Base-by-base conservation (phyloP, 306 rosid species). In the Adenanthera pavonina region DNA sequence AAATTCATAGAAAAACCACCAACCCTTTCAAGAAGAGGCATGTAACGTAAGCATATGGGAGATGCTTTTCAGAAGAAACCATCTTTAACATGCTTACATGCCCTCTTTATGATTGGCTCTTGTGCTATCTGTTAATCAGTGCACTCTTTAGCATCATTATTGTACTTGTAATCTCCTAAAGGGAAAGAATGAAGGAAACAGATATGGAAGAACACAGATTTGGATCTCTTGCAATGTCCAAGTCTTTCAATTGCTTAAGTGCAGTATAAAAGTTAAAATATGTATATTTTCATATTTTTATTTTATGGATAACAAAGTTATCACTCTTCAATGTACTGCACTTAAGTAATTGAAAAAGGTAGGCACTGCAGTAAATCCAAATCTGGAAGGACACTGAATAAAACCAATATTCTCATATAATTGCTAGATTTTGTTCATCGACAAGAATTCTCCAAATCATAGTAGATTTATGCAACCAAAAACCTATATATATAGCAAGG, bases 141-240 rank as follows among this genome's bases (percentile, higher is more conserved):
- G 67, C 57, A 5, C 78, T 59, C 54, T 75, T 40, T 48, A 44
- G 56, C 19, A 19, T 38, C 70, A 33, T 15, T 16, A 56, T 51
- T 51, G 9, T 54, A 54, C 16, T 72, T 34, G 47, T 47, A 67
- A 65, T 30, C 75, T 49, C 54, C 47, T 59, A 56, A 78, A 61
- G n/a, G 35, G 53, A 30, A 0, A 51, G 46, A 5, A 53, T 13
- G 41, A 72, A 19, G 43, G 3, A 59, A 48, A 19, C 2, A 35
- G 11, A 1, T 8, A 46, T 46, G 51, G 53, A 35, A 0, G 10
- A 5, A 34, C 14, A 20, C 36, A 40, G 43, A 38, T n/a, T n/a
- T n/a, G n/a, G 30, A 25, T 25, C 30, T 25, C 43, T 1, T 40
- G 43, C 43, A 40, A 3, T 40, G 3, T 40, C 43, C 43, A 40